phyloP scores from a whole-genome alignment of 2,329 filamentous ascomycete genomes.

The Pseudogymnoascus sp. region DNA sequence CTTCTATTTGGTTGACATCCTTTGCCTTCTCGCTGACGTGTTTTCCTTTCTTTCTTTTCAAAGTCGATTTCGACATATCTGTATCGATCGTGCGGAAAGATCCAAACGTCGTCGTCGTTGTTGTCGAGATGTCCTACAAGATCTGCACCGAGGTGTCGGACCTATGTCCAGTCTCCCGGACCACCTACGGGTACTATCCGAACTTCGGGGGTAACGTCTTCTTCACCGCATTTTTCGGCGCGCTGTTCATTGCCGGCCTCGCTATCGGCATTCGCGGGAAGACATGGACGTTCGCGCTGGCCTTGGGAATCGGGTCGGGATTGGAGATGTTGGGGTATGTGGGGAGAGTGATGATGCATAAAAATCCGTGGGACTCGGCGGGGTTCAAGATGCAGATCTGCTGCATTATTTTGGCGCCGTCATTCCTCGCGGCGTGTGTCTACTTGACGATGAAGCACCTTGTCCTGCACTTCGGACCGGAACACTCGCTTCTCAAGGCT shows the following conservation, averaged over 20 bases:
- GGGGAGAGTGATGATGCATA: slow-evolving; percentile 41
- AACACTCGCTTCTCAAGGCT: slow-evolving; percentile 44
- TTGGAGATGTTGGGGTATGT: slow-evolving; percentile 48
- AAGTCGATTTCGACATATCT: not conserved
- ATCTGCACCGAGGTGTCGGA: not conserved
- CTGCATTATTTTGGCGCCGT: slow-evolving; percentile 33
- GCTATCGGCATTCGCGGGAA: slow-evolving; percentile 40
- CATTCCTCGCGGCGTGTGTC: slow-evolving; percentile 53
- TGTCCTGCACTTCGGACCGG: slow-evolving; percentile 40
- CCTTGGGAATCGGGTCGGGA: slow-evolving; percentile 41
- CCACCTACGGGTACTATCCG: slow-evolving; percentile 43
- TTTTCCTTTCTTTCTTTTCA: not conserved
- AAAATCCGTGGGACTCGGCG: slow-evolving; percentile 46
- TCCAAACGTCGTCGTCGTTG: not conserved
- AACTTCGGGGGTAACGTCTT: slow-evolving; percentile 49
- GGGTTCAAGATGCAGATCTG: slow-evolving; percentile 53
- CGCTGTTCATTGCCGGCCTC: slow-evolving; percentile 36
- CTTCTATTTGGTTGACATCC: not conserved
- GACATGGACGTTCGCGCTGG: slow-evolving; percentile 47
- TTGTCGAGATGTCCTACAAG: slow-evolving; percentile 2
- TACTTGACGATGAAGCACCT: slow-evolving; percentile 58
- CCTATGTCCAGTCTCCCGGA: slow-evolving; percentile 6
- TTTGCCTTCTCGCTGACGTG: not conserved
- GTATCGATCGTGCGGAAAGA: not conserved
- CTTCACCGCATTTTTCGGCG: slow-evolving; percentile 42